Evolutionary conservation across 2,329 filamentous ascomycete genomes (phyloP).

Genomic region (Fusarium mexicanum): DNA sequence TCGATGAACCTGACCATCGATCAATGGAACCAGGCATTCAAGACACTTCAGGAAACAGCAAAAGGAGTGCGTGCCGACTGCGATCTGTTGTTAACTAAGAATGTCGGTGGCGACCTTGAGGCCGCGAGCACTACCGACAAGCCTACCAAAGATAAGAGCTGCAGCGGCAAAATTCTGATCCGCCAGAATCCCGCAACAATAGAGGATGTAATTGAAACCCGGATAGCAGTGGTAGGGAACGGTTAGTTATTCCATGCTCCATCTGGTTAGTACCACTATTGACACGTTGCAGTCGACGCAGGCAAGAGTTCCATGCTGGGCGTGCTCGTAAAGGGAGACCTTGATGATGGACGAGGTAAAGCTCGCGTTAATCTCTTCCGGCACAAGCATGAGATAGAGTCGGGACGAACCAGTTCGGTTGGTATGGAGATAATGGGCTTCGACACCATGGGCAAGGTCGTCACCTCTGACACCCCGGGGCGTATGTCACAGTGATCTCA

Average conservation of each 20-base stretch:
- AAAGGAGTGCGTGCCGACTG: constrained; percentile 76
- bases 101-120: constrained; percentile 82
- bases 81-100: constrained; percentile 86
- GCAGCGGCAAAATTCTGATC: constrained; percentile 87
- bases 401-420: constrained; percentile 92
- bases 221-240: constrained; percentile 97
- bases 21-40: constrained; percentile 79
- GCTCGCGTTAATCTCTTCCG: constrained; percentile 95
- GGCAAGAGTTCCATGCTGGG: constrained; percentile 97
- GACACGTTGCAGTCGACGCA: constrained; percentile 76
- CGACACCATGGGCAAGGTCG: constrained; percentile 83
- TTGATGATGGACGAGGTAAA: constrained; percentile 94
- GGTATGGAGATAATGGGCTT: constrained; percentile 99
- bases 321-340: constrained; percentile 91
- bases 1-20: constrained; percentile 78
- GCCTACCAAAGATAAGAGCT: constrained; percentile 74
- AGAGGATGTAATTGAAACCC: constrained; percentile 92
- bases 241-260: constrained; percentile 56
- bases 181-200: constrained; percentile 76
- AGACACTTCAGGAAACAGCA: constrained; percentile 72
- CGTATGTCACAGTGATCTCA: constrained; percentile 62
- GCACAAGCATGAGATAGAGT: constrained; percentile 98
- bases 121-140: constrained; percentile 64
- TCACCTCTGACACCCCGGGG: constrained; percentile 83
- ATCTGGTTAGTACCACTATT: constrained; percentile 2